Evolutionary conservation across 2,329 filamentous ascomycete species (phyloP).

Genomic region (Calonectria fujianensis): DNA sequence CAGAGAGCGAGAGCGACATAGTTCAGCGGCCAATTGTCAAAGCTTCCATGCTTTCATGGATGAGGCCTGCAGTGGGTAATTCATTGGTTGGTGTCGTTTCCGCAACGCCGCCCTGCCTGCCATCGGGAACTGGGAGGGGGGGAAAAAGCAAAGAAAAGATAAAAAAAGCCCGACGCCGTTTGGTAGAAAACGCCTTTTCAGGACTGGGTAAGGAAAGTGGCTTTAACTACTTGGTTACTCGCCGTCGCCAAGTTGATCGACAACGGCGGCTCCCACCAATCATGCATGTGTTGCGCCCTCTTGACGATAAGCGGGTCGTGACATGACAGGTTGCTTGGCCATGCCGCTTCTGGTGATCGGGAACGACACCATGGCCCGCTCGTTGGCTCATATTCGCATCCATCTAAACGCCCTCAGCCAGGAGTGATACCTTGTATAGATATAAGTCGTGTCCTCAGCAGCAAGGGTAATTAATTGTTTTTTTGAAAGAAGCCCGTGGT

Average conservation of each 20-base stretch:
- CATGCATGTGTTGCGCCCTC: slow-evolving; percentile 19
- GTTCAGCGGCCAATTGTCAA: not conserved
- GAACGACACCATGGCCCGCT: slow-evolving; percentile 12
- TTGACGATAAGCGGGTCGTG: slow-evolving; percentile 38
- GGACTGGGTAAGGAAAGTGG: not conserved
- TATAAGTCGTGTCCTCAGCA: not conserved
- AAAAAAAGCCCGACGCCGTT: not conserved
- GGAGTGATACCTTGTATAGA: not conserved
- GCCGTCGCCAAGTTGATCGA: not conserved
- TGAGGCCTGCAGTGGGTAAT: slow-evolving; percentile 6
- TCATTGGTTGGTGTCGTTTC: not conserved
- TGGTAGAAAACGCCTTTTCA: not conserved
- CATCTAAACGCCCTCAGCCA: not conserved
- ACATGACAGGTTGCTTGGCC: slow-evolving; percentile 4
- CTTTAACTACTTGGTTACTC: not conserved
- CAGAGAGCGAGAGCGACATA: not conserved
- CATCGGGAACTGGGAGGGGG: not conserved
- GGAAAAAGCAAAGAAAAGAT: not conserved
- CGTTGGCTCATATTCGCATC: not conserved
- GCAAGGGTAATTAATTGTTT: not conserved
- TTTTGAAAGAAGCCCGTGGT: not conserved
- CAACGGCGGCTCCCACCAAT: slow-evolving; percentile 12
- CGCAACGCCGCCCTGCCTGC: not conserved
- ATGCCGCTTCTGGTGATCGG: slow-evolving; percentile 11
- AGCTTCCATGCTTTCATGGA: slow-evolving; percentile 10